A percentile compares a stretch with the other conserved stretches of the same genome.
phyloP scores from a whole-genome alignment of 1,139 yeast genomes.

The Debaryomyces robertsiae region DNA sequence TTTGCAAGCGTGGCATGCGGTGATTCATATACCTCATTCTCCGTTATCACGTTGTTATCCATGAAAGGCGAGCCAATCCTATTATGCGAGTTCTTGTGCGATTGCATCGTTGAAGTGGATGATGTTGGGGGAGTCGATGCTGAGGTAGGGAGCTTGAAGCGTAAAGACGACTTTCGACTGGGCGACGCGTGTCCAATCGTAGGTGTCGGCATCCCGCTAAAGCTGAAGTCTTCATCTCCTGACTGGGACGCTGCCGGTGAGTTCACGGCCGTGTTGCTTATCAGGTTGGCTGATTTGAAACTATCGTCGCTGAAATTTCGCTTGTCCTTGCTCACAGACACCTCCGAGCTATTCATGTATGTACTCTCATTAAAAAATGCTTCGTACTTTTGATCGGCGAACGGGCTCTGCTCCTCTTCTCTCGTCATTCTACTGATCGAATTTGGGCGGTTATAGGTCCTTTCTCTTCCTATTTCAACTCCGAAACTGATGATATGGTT shows the following conservation, averaged over 20 bases:
- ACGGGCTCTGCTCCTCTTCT: slow-evolving; percentile 18
- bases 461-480: background rate
- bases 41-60: slow-evolving; percentile 24
- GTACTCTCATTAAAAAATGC: slow-evolving; percentile 10
- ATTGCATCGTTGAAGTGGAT: slow-evolving; percentile 7
- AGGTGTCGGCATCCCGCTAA: slow-evolving; percentile 32
- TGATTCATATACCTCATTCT: slow-evolving; percentile 25
- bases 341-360: slow-evolving; percentile 12
- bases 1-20: slow-evolving; percentile 25
- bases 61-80: slow-evolving; percentile 24
- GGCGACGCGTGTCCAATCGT: slow-evolving; percentile 22
- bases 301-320: slow-evolving; percentile 23
- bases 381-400: slow-evolving; percentile 18
- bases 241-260: slow-evolving; percentile 7
- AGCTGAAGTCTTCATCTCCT: slow-evolving; percentile 14
- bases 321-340: slow-evolving; percentile 4
- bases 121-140: slow-evolving; percentile 14
- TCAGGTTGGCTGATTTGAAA: slow-evolving; percentile 20
- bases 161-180: slow-evolving; percentile 24
- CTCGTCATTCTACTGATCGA: slow-evolving; percentile 2
- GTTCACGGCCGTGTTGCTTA: slow-evolving; percentile 8
- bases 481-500: background rate
- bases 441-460: background rate
- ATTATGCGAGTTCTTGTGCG: slow-evolving; percentile 7
- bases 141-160: slow-evolving; percentile 25